These are phyloP conservation scores for Helianthus tuberosus DNA, from an alignment of 129 eudicot species.

Conservation along the genomic window DNA sequence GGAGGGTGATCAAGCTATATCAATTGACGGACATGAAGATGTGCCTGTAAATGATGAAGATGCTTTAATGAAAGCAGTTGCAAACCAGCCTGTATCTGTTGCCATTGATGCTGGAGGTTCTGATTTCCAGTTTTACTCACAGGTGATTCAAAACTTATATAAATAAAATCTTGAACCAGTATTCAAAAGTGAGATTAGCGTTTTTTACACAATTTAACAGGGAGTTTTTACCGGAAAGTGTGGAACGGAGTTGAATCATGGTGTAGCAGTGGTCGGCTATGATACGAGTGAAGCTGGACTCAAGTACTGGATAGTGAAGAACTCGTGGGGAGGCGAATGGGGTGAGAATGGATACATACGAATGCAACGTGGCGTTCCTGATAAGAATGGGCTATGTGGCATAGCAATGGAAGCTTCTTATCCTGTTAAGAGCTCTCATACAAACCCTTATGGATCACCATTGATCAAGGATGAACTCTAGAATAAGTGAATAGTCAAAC, in stretches of 20 bases:
- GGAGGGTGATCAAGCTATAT: conserved; percentile 41
- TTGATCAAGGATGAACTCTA: conserved; percentile 50
- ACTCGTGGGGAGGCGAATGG: conserved; percentile 86
- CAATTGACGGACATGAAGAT: conserved; percentile 66
- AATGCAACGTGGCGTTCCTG: conserved; percentile 55
- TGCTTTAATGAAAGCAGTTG: conserved; percentile 65
- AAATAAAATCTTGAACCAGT: not conserved
- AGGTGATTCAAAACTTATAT: conserved; percentile 40
- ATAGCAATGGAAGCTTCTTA: conserved; percentile 84
- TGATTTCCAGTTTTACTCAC: conserved; percentile 72
- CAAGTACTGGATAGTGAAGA: conserved; percentile 76
- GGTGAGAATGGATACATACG: conserved; percentile 81
- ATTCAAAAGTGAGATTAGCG: not conserved
- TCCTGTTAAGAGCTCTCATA: conserved; percentile 67
- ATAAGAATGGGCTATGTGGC: conserved; percentile 67
- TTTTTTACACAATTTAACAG: not conserved
- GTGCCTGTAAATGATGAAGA: conserved; percentile 58
- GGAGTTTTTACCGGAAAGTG: conserved; percentile 74
- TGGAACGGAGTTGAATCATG: conserved; percentile 69
- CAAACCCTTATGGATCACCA: conserved; percentile 31
- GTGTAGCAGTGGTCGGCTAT: conserved; percentile 74
- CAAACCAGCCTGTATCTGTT: conserved; percentile 70
- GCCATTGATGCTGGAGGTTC: conserved; percentile 67
- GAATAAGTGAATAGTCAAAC: not conserved
- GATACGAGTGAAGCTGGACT: conserved; percentile 58